phyloP scores from a whole-genome alignment of 2,329 filamentous ascomycete genomes.

The Aspergillus costaricaensis region DNA sequence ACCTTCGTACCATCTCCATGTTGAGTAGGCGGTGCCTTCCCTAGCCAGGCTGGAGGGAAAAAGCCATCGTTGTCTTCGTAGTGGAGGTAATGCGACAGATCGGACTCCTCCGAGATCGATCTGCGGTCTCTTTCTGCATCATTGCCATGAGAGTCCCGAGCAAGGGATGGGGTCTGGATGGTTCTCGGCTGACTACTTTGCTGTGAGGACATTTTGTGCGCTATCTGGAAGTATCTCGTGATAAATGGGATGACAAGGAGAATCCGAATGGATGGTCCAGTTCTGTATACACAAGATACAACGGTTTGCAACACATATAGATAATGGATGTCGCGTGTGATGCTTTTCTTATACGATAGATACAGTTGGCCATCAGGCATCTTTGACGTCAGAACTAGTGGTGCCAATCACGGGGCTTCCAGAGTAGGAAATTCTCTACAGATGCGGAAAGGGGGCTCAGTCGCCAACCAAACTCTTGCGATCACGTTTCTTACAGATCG shows the following conservation, averaged over 20 bases:
- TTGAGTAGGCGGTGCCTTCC: constrained; percentile 18
- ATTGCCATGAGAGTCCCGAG: not conserved
- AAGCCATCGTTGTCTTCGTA: constrained; percentile 41
- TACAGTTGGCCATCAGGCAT: no score
- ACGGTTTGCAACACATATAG: no score
- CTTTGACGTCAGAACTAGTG: not conserved
- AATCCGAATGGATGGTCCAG: no score
- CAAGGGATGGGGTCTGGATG: not conserved
- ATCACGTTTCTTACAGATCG: not conserved
- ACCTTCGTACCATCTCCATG: not conserved
- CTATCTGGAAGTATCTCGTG: not conserved
- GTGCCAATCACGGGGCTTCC: not conserved
- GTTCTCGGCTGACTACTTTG: constrained; percentile 2
- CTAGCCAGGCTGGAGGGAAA: constrained; percentile 35
- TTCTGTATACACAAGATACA: no score
- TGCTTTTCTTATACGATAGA: no score
- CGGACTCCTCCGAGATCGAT: constrained; percentile 17
- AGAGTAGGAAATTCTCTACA: no score
- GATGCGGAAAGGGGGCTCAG: no score
- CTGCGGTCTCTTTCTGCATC: constrained; percentile 6
- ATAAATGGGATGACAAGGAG: not conserved
- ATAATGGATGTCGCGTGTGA: no score
- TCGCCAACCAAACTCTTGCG: not conserved
- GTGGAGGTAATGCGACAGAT: constrained; percentile 35
- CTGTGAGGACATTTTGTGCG: constrained; percentile 9